Percentiles rank a stretch among this genome's conserved stretches.
Conservation (phyloP, 495 filamentous ascomycete species). For the Penicillium canescens region DNA sequence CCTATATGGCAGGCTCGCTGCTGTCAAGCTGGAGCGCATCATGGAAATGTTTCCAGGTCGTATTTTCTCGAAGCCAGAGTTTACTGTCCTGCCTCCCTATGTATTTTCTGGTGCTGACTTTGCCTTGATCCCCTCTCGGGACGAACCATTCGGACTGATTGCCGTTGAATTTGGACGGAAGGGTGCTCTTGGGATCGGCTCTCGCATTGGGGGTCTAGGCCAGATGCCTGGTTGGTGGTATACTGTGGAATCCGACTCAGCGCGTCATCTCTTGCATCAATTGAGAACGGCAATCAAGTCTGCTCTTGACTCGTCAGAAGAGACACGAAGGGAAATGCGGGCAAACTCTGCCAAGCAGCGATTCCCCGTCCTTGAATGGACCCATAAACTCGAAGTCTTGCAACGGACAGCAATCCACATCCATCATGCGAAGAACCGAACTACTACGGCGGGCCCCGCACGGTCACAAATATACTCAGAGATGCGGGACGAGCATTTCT, state of each 20-base stretch:
- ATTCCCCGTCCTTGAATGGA: slow-evolving; percentile 64
- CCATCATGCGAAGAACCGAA: slow-evolving; percentile 19
- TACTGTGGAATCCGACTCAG: slow-evolving; percentile 43
- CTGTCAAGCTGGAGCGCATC: slow-evolving; percentile 63
- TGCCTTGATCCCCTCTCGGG: slow-evolving; percentile 68
- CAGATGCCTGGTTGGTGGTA: slow-evolving; percentile 76
- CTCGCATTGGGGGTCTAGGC: slow-evolving; percentile 58
- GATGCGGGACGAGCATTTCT: background rate
- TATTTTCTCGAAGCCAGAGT: slow-evolving; percentile 70
- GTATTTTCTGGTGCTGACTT: slow-evolving; percentile 74
- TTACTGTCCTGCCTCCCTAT: slow-evolving; percentile 66
- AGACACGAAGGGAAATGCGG: slow-evolving; percentile 59
- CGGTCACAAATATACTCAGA: slow-evolving; percentile 10
- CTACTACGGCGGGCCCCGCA: slow-evolving; percentile 6
- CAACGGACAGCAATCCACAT: slow-evolving; percentile 42
- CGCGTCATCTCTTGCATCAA: slow-evolving; percentile 59
- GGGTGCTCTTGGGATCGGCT: slow-evolving; percentile 67
- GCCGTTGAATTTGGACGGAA: slow-evolving; percentile 77
- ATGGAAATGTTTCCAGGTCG: slow-evolving; percentile 64
- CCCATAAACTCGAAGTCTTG: slow-evolving; percentile 52
- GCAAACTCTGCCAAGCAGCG: slow-evolving; percentile 66
- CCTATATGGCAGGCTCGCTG: slow-evolving; percentile 68
- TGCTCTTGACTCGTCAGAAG: slow-evolving; percentile 55
- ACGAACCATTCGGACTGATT: slow-evolving; percentile 71
- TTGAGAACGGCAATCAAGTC: slow-evolving; percentile 60